phyloP scores from a whole-genome alignment of 1,139 yeast species.

The Sugiyamaella neomexicana region DNA sequence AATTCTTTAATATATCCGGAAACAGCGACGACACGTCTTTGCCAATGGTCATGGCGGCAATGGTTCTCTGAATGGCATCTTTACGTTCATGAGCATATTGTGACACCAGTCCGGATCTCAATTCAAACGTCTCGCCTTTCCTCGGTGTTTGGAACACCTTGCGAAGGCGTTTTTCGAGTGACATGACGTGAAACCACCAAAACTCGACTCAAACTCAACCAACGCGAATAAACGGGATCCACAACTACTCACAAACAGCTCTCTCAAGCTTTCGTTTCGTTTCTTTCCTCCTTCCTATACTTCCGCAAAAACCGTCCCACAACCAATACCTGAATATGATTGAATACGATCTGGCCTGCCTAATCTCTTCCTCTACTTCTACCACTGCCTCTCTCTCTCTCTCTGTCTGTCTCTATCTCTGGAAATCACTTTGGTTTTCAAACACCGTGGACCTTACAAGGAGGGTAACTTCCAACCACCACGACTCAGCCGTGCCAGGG shows the following conservation, averaged over 20 bases:
- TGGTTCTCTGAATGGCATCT: conserved; percentile 95
- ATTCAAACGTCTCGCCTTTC: conserved; percentile 80
- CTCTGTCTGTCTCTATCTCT: not conserved
- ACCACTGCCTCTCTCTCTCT: no score
- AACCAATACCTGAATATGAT: no score
- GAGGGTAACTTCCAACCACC: not conserved
- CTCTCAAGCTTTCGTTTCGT: no score
- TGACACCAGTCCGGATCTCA: conserved; percentile 86
- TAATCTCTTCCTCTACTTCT: no score
- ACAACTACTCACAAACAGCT: no score
- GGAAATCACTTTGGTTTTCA: not conserved
- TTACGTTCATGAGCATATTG: conserved; percentile 92
- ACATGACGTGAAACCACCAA: conserved; percentile 20
- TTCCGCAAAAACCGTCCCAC: no score
- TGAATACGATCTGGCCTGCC: no score
- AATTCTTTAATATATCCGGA: conserved; percentile 94
- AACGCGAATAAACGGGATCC: no score
- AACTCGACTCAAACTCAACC: not conserved
- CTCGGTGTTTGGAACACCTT: conserved; percentile 59
- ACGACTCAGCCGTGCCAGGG: not conserved
- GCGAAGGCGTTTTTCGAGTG: conserved; percentile 50
- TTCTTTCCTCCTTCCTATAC: not conserved
- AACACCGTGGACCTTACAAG: not conserved
- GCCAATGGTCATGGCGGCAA: conserved; percentile 99
- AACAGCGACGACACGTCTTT: conserved; percentile 93